Base-by-base conservation (phyloP, 257 asterid genomes). In the Lavandula angustifolia region DNA sequence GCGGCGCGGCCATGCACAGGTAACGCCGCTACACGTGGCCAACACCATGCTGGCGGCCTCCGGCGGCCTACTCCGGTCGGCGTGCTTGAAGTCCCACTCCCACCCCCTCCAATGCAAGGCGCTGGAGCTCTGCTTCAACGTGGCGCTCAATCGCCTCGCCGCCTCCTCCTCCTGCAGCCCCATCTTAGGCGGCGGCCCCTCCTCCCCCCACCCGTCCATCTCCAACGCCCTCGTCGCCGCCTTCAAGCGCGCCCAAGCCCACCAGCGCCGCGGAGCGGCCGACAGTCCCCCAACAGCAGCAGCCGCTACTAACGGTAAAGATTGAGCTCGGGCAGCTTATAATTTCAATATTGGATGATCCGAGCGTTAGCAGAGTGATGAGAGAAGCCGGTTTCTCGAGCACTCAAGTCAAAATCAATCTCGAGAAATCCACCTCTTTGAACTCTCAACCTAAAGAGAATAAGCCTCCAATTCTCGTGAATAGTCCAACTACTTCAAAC, bases 81-180 rank as follows among this genome's bases (percentile, higher is more conserved):
- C 96, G 4, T 88, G 95, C 50, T 77, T 82, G 17, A 86, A 79
- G 12, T 84, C 95, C 47, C 88, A 86, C 64, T 86, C 96, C 2
- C 95, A 88, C 62, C 96, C 95, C 6, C 90, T 88, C 55, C 96
- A 89, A 40, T 86, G 95, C 62, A 89, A 86, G 61, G 95, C 96
- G 34, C 79, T 88, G 1, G 96, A 88, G 79, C 92, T 88, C 37
- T 88, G 96, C 78, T 86, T 89, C 88, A 89, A 86, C 67, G 95
- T 89, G 34, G 96, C 95, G 0, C 88, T 89, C 18, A 89, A 89
- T 41, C 83, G 96, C 40, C 85, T 89, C 7, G 92, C 96, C 7
- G 92, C 96, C 1, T 78, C 85, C 6, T 67, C 95, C 16, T 64
- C 94, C 6, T 60, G 90, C 4, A 67, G 66, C 44, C 82, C 87